phyloP scores from a whole-genome alignment of 2,329 filamentous ascomycete genomes.

The Paecilomyces variotii region DNA sequence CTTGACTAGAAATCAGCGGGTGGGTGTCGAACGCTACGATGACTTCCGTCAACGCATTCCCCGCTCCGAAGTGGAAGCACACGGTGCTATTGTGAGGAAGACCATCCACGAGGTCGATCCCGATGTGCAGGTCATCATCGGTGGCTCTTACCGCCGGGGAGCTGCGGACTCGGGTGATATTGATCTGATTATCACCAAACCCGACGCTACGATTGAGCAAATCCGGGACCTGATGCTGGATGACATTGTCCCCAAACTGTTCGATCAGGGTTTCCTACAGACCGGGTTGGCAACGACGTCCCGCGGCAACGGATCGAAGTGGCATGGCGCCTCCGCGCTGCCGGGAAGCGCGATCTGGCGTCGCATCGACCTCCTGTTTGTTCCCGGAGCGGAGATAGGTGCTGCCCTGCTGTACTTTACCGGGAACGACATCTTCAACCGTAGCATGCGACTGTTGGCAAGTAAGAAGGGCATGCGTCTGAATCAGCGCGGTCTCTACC shows the following conservation, averaged over 20 bases:
- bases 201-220: conserved; percentile 48
- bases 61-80: conserved; percentile 62
- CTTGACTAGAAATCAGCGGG: conserved; percentile 60
- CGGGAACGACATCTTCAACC: conserved; percentile 89
- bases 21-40: conserved; percentile 71
- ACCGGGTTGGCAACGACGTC: conserved; percentile 55
- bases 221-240: conserved; percentile 57
- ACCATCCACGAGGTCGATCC: conserved; percentile 55
- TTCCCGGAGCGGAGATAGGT: conserved; percentile 70
- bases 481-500: conserved; percentile 75
- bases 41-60: conserved; percentile 76
- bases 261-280: conserved; percentile 57
- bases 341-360: conserved; percentile 59
- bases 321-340: conserved; percentile 77
- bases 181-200: conserved; percentile 73
- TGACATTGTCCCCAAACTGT: conserved; percentile 55
- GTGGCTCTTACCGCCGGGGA: conserved; percentile 80
- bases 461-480: conserved; percentile 73
- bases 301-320: conserved; percentile 62
- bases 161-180: conserved; percentile 69
- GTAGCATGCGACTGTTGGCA: conserved; percentile 72
- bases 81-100: conserved; percentile 57
- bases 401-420: conserved; percentile 92
- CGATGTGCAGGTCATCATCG: conserved; percentile 61
- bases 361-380: conserved; percentile 75